Evolutionary conservation across 768 basidiomycete genomes (phyloP).

Genomic region (Leccinum rimulosum): DNA sequence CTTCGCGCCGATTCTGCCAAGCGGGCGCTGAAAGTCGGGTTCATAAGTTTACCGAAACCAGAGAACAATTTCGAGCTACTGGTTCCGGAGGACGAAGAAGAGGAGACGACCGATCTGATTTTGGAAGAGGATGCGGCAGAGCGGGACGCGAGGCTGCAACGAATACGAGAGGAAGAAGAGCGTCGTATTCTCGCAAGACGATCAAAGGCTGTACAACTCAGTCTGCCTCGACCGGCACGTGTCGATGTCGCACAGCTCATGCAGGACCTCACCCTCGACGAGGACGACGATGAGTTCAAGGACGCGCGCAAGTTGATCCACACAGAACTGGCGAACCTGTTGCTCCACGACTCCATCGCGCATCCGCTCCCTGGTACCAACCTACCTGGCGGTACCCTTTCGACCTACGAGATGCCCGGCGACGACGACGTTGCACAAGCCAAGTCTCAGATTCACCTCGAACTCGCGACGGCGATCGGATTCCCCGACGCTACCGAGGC

Average conservation of each 20-base stretch:
- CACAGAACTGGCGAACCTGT: constrained; percentile 70
- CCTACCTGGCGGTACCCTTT: constrained; percentile 67
- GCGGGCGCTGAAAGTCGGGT: constrained; percentile 75
- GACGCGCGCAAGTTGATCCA: constrained; percentile 67
- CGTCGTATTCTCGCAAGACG: constrained; percentile 76
- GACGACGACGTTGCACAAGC: constrained; percentile 75
- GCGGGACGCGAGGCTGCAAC: constrained; percentile 72
- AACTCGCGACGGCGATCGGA: constrained; percentile 77
- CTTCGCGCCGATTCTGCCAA: constrained; percentile 62
- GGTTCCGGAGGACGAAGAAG: constrained; percentile 84
- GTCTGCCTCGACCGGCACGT: constrained; percentile 82
- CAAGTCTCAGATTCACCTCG: constrained; percentile 67
- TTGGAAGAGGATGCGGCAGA: constrained; percentile 89
- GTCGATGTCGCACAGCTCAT: constrained; percentile 71
- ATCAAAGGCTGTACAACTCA: constrained; percentile 76
- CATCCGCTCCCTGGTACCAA: constrained; percentile 88
- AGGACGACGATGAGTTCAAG: constrained; percentile 44
- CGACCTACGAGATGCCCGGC: constrained; percentile 68
- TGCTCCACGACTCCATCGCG: constrained; percentile 85
- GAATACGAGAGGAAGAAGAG: constrained; percentile 73
- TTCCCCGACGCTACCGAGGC: constrained; percentile 80
- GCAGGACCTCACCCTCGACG: constrained; percentile 51
- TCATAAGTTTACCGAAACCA: constrained; percentile 82
- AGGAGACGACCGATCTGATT: constrained; percentile 23
- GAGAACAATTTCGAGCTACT: constrained; percentile 98